Conservation (phyloP, 805 yeast species). For the Torulaspora maleeae region DNA sequence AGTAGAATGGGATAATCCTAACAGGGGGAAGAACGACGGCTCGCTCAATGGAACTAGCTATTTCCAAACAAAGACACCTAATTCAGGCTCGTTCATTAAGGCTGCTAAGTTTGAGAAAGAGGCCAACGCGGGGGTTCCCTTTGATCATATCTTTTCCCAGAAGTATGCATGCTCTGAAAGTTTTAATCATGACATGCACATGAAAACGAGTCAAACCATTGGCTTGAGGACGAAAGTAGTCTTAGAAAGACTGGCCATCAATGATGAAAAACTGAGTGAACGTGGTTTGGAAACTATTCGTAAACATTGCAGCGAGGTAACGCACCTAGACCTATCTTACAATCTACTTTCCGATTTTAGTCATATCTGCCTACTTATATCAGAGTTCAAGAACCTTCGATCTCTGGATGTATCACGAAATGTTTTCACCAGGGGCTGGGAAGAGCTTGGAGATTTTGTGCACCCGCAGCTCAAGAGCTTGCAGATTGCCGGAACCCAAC, state of each 20-base stretch:
- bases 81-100: constrained; percentile 27
- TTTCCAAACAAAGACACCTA: constrained; percentile 38
- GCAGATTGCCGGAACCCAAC: constrained; percentile 25
- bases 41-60: constrained; percentile 47
- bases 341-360: constrained; percentile 48
- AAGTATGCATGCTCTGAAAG: constrained; percentile 43
- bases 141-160: constrained; percentile 47
- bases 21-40: constrained; percentile 74
- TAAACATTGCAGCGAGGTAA: constrained; percentile 23
- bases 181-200: constrained; percentile 43
- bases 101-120: constrained; percentile 25
- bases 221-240: constrained; percentile 37
- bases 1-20: constrained; percentile 76
- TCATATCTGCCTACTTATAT: constrained; percentile 38
- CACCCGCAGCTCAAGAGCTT: constrained; percentile 16
- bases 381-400: constrained; percentile 37
- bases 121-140: constrained; percentile 33
- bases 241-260: constrained; percentile 43
- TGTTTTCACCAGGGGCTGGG: constrained; percentile 9
- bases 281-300: background rate
- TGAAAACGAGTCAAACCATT: background rate
- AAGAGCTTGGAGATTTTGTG: background rate
- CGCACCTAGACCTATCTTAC: constrained; percentile 52
- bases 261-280: constrained; percentile 3
- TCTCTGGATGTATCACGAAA: constrained; percentile 54